These are phyloP conservation scores for Nemania diffusa DNA, from an alignment of 2,329 filamentous ascomycete species.

Conservation along the genomic window DNA sequence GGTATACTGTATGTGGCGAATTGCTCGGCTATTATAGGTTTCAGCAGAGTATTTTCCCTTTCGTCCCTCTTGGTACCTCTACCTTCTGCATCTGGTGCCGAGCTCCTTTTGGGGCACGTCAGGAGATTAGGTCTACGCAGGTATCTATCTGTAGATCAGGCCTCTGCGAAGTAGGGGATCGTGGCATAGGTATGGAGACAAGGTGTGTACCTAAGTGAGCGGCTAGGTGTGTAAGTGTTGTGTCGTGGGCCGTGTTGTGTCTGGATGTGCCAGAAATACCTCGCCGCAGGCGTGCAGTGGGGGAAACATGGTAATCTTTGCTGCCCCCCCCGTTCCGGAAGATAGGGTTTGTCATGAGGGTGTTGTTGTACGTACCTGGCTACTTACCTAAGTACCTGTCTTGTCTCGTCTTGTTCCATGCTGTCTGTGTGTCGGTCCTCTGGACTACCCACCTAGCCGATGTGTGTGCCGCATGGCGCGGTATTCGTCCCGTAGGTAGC, in stretches of 20 bases:
- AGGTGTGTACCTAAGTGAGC: not conserved
- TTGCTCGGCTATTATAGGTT: not conserved
- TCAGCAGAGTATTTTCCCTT: not conserved
- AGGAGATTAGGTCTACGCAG: not conserved
- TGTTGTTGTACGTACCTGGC: slow-evolving; percentile 1
- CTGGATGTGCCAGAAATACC: slow-evolving; percentile 13
- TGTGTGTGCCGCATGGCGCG: not conserved
- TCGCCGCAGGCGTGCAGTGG: slow-evolving; percentile 28
- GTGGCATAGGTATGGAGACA: not conserved
- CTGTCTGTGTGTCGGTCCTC: not conserved
- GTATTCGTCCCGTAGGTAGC: not conserved
- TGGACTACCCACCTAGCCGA: no score
- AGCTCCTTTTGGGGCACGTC: not conserved
- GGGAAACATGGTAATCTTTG: not conserved
- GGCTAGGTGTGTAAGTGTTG: not conserved
- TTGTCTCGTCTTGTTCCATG: not conserved
- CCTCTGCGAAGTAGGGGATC: not conserved
- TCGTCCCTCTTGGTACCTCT: not conserved
- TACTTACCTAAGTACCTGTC: not conserved
- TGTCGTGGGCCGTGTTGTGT: not conserved
- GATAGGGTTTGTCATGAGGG: not conserved
- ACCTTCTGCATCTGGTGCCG: not conserved
- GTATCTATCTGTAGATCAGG: not conserved
- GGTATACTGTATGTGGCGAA: not conserved
- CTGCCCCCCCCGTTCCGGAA: not conserved